These are phyloP conservation scores for Orychophragmus violaceus DNA, from an alignment of 345 rosid genomes.

Conservation along the genomic window DNA sequence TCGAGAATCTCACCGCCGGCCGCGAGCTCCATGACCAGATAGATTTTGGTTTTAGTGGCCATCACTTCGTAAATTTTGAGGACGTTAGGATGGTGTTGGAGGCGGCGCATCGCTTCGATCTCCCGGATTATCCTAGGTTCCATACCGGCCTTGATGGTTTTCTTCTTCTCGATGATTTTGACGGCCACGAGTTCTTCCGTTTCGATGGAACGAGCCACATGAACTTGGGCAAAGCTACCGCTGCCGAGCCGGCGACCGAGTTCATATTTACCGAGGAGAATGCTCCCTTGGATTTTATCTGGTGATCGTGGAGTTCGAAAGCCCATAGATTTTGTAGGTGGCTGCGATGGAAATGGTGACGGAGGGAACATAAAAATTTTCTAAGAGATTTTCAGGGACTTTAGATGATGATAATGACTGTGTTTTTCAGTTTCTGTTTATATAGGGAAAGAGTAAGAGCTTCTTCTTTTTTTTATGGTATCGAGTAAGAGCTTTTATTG, in stretches of 20 bases:
- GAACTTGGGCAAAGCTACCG: conserved; percentile 70
- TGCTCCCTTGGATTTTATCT: conserved; percentile 6
- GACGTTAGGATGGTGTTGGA: conserved; percentile 69
- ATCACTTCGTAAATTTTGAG: conserved; percentile 79
- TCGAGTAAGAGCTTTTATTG: not conserved
- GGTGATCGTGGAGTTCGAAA: not conserved
- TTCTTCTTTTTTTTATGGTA: too few species aligned
- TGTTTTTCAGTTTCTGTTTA: not conserved
- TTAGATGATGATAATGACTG: not conserved
- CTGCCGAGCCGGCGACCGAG: conserved; percentile 59
- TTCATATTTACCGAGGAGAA: conserved; percentile 57
- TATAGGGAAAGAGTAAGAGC: not conserved
- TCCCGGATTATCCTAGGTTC: conserved; percentile 61
- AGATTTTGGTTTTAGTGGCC: conserved; percentile 81
- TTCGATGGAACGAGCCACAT: conserved; percentile 44
- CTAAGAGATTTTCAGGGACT: not conserved
- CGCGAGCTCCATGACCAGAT: conserved; percentile 75
- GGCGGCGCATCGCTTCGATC: conserved; percentile 76
- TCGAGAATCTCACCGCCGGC: conserved; percentile 63
- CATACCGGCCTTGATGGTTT: conserved; percentile 37
- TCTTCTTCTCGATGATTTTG: conserved; percentile 62
- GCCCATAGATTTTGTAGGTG: conserved; percentile 19
- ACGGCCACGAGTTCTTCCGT: conserved; percentile 47
- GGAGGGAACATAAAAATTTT: not conserved
- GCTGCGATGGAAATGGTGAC: not conserved